Evolutionary conservation across 441 rosid species (phyloP), one percentile per base, ranked within the genome.

Genomic region (Populus trichocarpa): DNA sequence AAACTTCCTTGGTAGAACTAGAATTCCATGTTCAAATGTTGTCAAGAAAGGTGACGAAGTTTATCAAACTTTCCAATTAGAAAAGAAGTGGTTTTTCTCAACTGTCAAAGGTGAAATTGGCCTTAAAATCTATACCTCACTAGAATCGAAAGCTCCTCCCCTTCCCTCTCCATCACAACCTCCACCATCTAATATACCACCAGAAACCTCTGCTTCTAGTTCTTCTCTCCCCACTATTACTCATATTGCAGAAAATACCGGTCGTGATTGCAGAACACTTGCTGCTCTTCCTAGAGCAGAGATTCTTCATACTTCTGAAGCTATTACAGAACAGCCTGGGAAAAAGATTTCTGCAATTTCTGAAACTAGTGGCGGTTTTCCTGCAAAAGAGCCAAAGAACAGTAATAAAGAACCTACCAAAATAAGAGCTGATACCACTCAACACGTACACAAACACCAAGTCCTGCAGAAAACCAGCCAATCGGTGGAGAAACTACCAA

Each of bases 71-170:
- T 86, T 83, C 73, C 70, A 71, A 1, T 82, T 87, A 71, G 86
- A 86, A 83, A 89, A 78, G 76, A 86, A 82, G 53, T 81, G 83
- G 79, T 77, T 88, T 70, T 78, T 88, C 59, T 84, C 87, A 46
- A 53, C 87, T 77, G 83, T 84, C 66, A 86, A 86, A 73, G 92
- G 92, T 79, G 87, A 90, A 78, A 84, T 90, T 81, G 92, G 90
- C 74, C 84, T 87, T 38, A 84, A 78, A 66, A 30, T 89, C 69
- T 86, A 81, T 78, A 75, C 82, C 71, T 81, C 84, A 10, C 73
- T 79, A 3, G 79, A 77, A 78, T 74, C 87, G 57, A 87, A 75
- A 69, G 11, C 20, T 46, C 20, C 73, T 77, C 38, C 74, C 73
- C 67, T 14, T 46, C 53, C 80, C 26, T 66, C 69, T 59, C 64